These are phyloP conservation scores for Phytophthora capsici DNA, from an alignment of 352 stramenopile species.

Conservation along the genomic window DNA sequence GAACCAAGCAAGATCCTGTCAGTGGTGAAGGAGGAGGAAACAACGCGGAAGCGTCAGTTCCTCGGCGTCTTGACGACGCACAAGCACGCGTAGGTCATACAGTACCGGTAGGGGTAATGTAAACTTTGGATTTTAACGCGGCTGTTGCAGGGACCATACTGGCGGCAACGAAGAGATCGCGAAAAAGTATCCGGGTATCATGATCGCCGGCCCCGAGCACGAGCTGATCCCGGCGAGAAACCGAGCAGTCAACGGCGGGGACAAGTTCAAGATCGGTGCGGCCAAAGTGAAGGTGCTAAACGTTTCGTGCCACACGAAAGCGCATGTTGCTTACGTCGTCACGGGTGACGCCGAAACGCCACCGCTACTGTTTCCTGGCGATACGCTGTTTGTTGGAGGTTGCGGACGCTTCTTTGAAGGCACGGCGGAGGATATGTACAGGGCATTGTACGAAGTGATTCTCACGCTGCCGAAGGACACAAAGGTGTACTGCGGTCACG, in stretches of 20 bases:
- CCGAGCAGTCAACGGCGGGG: slow-evolving; percentile 65
- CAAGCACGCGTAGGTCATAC: slow-evolving; percentile 84
- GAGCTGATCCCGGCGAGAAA: slow-evolving; percentile 85
- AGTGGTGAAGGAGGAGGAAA: slow-evolving; percentile 76
- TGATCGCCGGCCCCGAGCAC: slow-evolving; percentile 73
- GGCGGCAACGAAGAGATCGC: slow-evolving; percentile 80
- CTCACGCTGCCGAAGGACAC: slow-evolving; percentile 87
- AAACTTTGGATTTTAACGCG: slow-evolving; percentile 4
- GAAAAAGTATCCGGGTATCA: slow-evolving; percentile 61
- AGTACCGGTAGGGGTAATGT: not conserved
- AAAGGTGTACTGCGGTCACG: slow-evolving; percentile 89
- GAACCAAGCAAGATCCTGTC: slow-evolving; percentile 68
- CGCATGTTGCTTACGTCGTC: slow-evolving; percentile 88
- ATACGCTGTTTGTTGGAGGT: slow-evolving; percentile 89
- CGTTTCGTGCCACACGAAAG: slow-evolving; percentile 86
- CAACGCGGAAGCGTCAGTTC: slow-evolving; percentile 68
- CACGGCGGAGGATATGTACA: slow-evolving; percentile 89
- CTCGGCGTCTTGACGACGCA: slow-evolving; percentile 93
- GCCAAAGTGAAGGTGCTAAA: slow-evolving; percentile 78
- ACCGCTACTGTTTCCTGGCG: slow-evolving; percentile 85
- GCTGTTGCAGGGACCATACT: slow-evolving; percentile 67
- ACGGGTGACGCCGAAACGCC: slow-evolving; percentile 78
- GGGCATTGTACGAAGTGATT: slow-evolving; percentile 87
- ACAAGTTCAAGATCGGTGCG: slow-evolving; percentile 84
- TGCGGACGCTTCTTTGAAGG: slow-evolving; percentile 91